Evolutionary conservation across 306 rosid genomes (phyloP).

Genomic region (Acacia crassicarpa): DNA sequence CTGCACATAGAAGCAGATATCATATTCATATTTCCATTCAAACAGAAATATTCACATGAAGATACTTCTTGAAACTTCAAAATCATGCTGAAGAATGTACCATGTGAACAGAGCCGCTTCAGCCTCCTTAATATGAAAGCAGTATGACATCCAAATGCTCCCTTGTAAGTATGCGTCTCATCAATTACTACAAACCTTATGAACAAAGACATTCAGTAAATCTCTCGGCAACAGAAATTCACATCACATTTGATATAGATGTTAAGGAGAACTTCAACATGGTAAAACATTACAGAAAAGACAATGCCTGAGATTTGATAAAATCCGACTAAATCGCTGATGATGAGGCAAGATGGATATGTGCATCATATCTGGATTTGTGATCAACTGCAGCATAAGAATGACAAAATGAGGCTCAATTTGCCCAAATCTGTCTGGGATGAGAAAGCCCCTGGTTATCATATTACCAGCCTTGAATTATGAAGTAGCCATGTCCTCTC

Average conservation of each 20-base stretch:
- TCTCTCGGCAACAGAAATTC: neutral
- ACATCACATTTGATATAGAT: constrained; percentile 25
- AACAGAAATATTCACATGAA: constrained; percentile 26
- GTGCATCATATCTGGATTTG: constrained; percentile 98
- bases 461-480: constrained; percentile 78
- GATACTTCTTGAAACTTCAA: constrained; percentile 27
- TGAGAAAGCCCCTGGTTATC: constrained; percentile 22
- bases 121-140: constrained; percentile 84
- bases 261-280: neutral
- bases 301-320: constrained; percentile 75
- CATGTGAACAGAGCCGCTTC: constrained; percentile 75
- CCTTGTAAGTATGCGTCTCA: constrained; percentile 91
- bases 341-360: constrained; percentile 87
- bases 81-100: constrained; percentile 39
- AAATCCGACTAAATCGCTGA: constrained; percentile 67
- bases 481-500: constrained; percentile 70
- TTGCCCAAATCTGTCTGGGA: constrained; percentile 20
- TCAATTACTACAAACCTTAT: constrained; percentile 83
- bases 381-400: constrained; percentile 65
- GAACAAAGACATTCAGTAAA: constrained; percentile 24
- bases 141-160: constrained; percentile 97
- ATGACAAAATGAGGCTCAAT: constrained; percentile 35
- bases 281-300: neutral
- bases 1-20: constrained; percentile 56
- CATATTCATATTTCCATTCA: constrained; percentile 13